Conservation (phyloP, 495 filamentous ascomycete species). For the Parathielavia appendiculata region DNA sequence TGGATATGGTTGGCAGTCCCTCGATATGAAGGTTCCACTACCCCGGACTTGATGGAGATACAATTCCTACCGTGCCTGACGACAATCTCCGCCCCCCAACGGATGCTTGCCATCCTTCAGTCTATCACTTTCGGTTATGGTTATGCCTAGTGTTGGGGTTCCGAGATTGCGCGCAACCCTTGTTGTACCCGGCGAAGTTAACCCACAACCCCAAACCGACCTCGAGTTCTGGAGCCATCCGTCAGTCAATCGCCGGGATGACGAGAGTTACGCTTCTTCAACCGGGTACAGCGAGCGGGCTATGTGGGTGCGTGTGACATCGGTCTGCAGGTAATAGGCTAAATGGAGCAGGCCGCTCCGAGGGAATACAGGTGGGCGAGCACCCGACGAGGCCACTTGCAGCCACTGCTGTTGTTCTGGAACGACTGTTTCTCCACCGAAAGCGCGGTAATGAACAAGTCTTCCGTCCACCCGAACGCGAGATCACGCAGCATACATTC, state of each 20-base stretch:
- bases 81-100: not conserved
- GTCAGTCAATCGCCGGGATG: not conserved
- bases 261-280: not conserved
- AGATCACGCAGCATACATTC: not conserved
- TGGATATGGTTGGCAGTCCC: not conserved
- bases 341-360: slow-evolving; percentile 12
- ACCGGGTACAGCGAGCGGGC: not conserved
- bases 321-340: slow-evolving; percentile 18
- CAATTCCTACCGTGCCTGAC: not conserved
- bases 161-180: slow-evolving; percentile 7
- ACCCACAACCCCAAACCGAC: slow-evolving; percentile 3
- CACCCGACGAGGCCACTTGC: too few relatives aligned
- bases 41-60: not conserved
- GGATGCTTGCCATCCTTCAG: not conserved
- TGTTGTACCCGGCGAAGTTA: slow-evolving; percentile 3
- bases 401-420: not conserved
- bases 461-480: not conserved
- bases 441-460: not conserved
- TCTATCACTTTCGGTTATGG: slow-evolving; percentile 9
- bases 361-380: too few relatives aligned
- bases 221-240: not conserved
- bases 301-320: slow-evolving; percentile 14
- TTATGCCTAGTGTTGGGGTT: not conserved
- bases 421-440: not conserved
- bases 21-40: slow-evolving; percentile 5